Evolutionary conservation across 108 stramenopile species (phyloP).

Genomic region (Cylindrotheca fusiformis): DNA sequence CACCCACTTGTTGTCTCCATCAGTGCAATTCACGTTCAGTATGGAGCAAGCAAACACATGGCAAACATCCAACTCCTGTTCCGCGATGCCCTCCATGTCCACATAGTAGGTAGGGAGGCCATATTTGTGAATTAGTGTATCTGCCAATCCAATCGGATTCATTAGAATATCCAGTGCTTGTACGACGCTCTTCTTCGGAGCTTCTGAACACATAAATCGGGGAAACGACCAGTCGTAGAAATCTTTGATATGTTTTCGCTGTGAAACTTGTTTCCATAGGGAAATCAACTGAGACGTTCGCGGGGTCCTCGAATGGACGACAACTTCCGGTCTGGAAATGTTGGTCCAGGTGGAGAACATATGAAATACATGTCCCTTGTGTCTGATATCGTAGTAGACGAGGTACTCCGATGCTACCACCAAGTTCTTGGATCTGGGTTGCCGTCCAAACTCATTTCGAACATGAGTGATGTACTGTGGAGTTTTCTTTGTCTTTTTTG

Average conservation of each 20-base stretch:
- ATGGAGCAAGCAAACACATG: slow-evolving; percentile 2
- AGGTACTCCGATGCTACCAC: slow-evolving; percentile 1
- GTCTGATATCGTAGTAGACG: background rate
- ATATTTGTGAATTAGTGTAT: background rate
- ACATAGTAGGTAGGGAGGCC: slow-evolving; percentile 1
- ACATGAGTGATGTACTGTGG: too few relatives aligned
- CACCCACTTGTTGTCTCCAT: slow-evolving; percentile 1
- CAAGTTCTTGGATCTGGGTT: background rate
- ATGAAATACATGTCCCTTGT: background rate
- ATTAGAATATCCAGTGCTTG: background rate
- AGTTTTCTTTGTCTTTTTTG: too few relatives aligned
- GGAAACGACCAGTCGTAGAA: background rate
- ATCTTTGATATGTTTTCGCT: background rate
- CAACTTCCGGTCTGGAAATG: background rate
- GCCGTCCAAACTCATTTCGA: background rate
- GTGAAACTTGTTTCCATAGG: slow-evolving; percentile 3
- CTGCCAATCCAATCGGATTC: background rate
- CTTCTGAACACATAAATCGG: background rate
- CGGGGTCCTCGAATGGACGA: background rate
- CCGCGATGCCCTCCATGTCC: slow-evolving; percentile 2
- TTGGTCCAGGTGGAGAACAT: background rate
- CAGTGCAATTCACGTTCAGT: slow-evolving; percentile 1
- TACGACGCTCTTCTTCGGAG: too few relatives aligned
- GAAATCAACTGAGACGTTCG: slow-evolving; percentile 1
- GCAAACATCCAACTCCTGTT: background rate